Conservation (phyloP, 192 early-diverging fungal species). For the Geranomyces michiganensis region DNA sequence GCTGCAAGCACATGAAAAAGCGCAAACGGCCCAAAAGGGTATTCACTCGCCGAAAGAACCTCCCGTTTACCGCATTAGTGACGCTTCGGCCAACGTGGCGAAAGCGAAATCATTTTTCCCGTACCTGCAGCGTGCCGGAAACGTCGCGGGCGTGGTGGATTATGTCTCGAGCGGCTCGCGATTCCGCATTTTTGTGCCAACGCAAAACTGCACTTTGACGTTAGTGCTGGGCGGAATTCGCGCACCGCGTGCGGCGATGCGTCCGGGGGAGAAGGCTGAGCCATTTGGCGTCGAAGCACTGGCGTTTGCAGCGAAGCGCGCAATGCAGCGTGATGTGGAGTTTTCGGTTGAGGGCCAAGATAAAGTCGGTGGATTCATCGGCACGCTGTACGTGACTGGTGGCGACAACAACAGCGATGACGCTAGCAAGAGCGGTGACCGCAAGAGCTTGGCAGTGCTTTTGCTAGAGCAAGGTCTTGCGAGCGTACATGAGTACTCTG, state of each 20-base stretch:
- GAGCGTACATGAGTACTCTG: constrained; percentile 80
- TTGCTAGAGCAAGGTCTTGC: constrained; percentile 83
- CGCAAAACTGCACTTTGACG: constrained; percentile 80
- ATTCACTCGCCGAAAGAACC: constrained; percentile 84
- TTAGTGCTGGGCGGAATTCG: constrained; percentile 86
- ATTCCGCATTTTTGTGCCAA: constrained; percentile 80
- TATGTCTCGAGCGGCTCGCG: constrained; percentile 82
- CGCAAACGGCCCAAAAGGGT: constrained; percentile 71
- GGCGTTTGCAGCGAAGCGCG: constrained; percentile 60
- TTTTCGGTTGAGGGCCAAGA: constrained; percentile 85
- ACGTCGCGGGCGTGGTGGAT: constrained; percentile 81
- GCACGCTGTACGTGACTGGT: constrained; percentile 66
- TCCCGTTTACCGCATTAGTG: constrained; percentile 70
- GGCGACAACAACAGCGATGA: constrained; percentile 35
- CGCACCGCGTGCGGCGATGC: constrained; percentile 74
- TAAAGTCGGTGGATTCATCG: constrained; percentile 92
- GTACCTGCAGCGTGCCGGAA: constrained; percentile 78
- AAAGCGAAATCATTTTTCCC: constrained; percentile 88
- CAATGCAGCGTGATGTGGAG: constrained; percentile 93
- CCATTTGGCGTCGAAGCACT: constrained; percentile 85
- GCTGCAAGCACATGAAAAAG: constrained; percentile 77
- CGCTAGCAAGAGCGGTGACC: constrained; percentile 10
- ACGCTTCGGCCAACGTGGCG: constrained; percentile 80
- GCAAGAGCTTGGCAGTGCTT: constrained; percentile 69
- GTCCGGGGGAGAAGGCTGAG: constrained; percentile 74